These are phyloP conservation scores for Hypericum androsaemum DNA, from an alignment of 345 rosid species.

Conservation along the genomic window DNA sequence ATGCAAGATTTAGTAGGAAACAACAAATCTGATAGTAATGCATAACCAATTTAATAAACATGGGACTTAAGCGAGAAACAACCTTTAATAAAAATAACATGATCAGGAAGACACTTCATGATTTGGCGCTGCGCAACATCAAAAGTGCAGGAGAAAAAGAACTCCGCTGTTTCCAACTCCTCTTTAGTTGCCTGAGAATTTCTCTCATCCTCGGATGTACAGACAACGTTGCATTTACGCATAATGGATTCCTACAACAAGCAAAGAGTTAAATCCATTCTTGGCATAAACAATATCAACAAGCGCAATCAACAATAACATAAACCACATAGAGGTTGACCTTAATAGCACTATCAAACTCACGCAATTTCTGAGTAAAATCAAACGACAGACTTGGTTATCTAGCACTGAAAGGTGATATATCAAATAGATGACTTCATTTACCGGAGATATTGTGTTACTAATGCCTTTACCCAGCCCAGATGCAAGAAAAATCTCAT, in stretches of 20 bases:
- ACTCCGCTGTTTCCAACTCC: constrained; percentile 31
- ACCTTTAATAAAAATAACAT: constrained; percentile 45
- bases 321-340: too few relatives aligned
- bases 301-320: not conserved
- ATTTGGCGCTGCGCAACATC: constrained; percentile 30
- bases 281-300: not conserved
- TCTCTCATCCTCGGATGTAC: constrained; percentile 32
- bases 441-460: constrained; percentile 35
- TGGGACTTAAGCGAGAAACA: not conserved
- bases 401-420: not conserved
- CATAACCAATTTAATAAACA: too few relatives aligned
- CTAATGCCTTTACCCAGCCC: constrained; percentile 39
- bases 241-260: constrained; percentile 30
- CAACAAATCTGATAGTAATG: too few relatives aligned
- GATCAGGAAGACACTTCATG: constrained; percentile 21
- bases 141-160: constrained; percentile 34
- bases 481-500: constrained; percentile 55
- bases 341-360: too few relatives aligned
- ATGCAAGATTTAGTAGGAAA: too few relatives aligned
- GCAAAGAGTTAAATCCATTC: not conserved
- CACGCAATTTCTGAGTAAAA: too few relatives aligned
- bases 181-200: constrained; percentile 28
- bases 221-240: constrained; percentile 43
- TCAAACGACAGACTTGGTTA: not conserved
- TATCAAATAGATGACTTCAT: constrained; percentile 6